Base-by-base conservation (phyloP, 2,329 filamentous ascomycete species). In the Pseudogymnoascus sp. region DNA sequence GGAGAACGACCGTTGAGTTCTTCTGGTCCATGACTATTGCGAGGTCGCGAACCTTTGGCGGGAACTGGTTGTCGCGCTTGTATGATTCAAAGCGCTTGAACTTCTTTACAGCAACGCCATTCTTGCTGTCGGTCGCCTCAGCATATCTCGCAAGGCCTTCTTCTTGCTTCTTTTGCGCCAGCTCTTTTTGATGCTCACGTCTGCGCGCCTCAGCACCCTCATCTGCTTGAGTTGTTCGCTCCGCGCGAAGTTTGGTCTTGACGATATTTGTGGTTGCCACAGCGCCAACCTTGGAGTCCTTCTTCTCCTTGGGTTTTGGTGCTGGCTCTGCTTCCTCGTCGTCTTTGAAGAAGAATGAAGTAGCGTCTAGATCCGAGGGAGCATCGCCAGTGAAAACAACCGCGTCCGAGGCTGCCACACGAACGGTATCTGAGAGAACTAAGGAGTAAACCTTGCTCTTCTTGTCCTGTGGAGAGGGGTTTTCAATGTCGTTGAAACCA, bases 1-100 rank as follows among this genome's bases (percentile, higher is more conserved):
- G 95, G 47, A 99, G 84, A 62, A 99, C 88, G 64, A 99, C 86
- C 0, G 93, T 97, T 64, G 85, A 85, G 71, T 91, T 95, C 79
- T 96, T 97, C 69, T 85, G 83, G 73, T 99, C 95, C 12, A 97
- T 91, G 21, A 96, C 84, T 66, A 99, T 91, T 66, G 90, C 87
- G 64, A 97, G 81, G 70, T 96, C 93, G 74, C 89, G 89, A 68
- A 96, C 86, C 72, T 86, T 88, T 12, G 83, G 73, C 1, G 95
- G 95, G 62, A 99, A 86, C 75, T 97, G 93, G 70, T 96, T 96
- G 75, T 97, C 95, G 66, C 93, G 86, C 81, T 97, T 99, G 80
- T 99, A 99, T 0, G 95, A 99, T 76, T 99, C 95, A 73, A 97
- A 99, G 63, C 92, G 90, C 80, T 97, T 97, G 81, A 99, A 97